Evolutionary conservation across 176 grass and related monocot species (phyloP), one percentile per base, ranked within the genome.

Genomic region (Metroxylon sagu): DNA sequence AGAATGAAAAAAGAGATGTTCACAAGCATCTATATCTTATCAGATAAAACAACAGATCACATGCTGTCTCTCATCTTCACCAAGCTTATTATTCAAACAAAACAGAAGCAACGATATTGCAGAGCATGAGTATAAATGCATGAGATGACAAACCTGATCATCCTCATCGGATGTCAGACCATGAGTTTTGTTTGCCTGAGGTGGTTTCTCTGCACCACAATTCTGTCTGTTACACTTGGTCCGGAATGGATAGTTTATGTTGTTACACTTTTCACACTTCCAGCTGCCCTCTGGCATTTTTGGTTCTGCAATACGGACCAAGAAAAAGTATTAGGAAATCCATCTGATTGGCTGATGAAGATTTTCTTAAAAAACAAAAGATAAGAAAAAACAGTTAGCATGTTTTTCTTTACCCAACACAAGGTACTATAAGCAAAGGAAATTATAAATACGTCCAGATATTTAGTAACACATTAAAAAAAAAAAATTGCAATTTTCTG

Each of bases 261-360:
- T 94, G 39, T 85, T 84, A 70, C 89, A 94, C 65, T 88, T 87
- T 19, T 88, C 89, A 5, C 89, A 94, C 56, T 94, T 88, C 89
- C 89, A 94, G 56, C 89, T 94, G 19, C 89, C 89, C 43, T 95
- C 89, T 60, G 89, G 89, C 71, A 78, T 88, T 73, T 94, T 94
- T 48, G 61, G 68, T 74, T 77, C 87, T 90, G 73, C 67, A 63
- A 85, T 17, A 57, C 8, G 12, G 12, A 43, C 35, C 35, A 43
- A 43, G 35, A 14, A 43, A 39, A 43, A 12, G 35, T 14, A 43
- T 43, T 43, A 43, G 1, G 2, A 43, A 43, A 43, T 43, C 3
- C 8, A 43, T 43, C 10, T 2, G 8, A 43, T 43, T 14, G 5
- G 5, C 35, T 43, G 35, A 12, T 43, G 35, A 43, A 12, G 1